Evolutionary conservation across 306 rosid genomes (phyloP).

Genomic region (Abrus precatorius): DNA sequence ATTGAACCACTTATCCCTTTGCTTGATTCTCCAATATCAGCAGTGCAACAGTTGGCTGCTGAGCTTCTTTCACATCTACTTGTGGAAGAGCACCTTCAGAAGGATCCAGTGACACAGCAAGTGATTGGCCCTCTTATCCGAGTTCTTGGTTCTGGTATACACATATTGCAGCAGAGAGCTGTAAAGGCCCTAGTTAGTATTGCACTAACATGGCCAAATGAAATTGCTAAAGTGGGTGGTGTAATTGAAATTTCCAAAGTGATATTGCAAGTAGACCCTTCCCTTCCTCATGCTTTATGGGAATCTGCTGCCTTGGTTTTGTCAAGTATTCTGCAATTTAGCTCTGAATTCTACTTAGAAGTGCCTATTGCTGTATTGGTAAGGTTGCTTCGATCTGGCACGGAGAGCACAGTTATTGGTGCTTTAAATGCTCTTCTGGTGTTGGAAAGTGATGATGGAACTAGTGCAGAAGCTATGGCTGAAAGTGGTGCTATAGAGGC

Average conservation of each 20-base stretch:
- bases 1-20: conserved; percentile 92
- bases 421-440: conserved; percentile 98
- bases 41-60: conserved; percentile 97
- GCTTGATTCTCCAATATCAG: conserved; percentile 88
- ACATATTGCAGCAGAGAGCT: conserved; percentile 97
- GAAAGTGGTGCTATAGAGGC: conserved; percentile 99
- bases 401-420: conserved; percentile 83
- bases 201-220: conserved; percentile 96
- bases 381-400: conserved; percentile 93
- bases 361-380: conserved; percentile 98
- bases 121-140: conserved; percentile 90
- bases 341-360: conserved; percentile 97
- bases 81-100: conserved; percentile 87
- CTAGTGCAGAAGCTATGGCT: conserved; percentile 98
- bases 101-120: conserved; percentile 88
- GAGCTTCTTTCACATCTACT: conserved; percentile 97
- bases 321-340: conserved; percentile 92
- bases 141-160: conserved; percentile 89
- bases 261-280: conserved; percentile 93
- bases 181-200: conserved; percentile 95
- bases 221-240: conserved; percentile 98
- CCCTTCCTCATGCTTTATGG: conserved; percentile 97
- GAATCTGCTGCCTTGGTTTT: conserved; percentile 97
- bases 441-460: conserved; percentile 94
- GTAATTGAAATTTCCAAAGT: conserved; percentile 92